These are phyloP conservation scores for Camelina hispida DNA, from an alignment of 345 rosid species.

Conservation along the genomic window DNA sequence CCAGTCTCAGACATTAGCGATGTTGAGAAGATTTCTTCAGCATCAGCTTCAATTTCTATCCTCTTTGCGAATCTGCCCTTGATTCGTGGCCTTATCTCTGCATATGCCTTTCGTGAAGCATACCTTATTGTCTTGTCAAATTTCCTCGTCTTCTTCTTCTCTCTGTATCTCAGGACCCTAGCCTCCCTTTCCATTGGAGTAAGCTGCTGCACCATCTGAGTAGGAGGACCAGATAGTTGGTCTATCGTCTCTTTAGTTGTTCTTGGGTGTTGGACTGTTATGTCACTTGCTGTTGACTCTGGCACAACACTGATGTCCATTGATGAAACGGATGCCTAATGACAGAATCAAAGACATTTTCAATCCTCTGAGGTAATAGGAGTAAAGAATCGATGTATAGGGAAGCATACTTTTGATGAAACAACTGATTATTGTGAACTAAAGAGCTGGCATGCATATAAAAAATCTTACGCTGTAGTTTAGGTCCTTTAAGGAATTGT, in stretches of 20 bases:
- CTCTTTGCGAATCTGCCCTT: slow-evolving; percentile 94
- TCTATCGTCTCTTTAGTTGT: slow-evolving; percentile 65
- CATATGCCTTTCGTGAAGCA: slow-evolving; percentile 97
- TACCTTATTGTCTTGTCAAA: slow-evolving; percentile 96
- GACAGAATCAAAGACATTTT: slow-evolving; percentile 6
- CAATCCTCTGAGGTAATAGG: slow-evolving; percentile 5
- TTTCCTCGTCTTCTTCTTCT: slow-evolving; percentile 87
- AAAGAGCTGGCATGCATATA: background rate
- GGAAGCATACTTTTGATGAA: background rate
- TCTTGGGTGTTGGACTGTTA: slow-evolving; percentile 59
- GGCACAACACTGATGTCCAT: slow-evolving; percentile 74
- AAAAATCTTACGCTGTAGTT: slow-evolving; percentile 58
- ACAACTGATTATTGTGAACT: background rate
- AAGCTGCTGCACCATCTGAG: slow-evolving; percentile 66
- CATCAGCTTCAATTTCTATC: slow-evolving; percentile 61
- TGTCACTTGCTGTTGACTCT: slow-evolving; percentile 68
- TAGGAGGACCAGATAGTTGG: slow-evolving; percentile 57
- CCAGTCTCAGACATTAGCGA: slow-evolving; percentile 55
- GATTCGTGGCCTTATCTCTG: slow-evolving; percentile 90
- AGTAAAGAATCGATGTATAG: background rate
- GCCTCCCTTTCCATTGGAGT: slow-evolving; percentile 89
- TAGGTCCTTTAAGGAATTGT: slow-evolving; percentile 51
- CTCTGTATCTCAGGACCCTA: slow-evolving; percentile 89
- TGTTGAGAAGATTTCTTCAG: slow-evolving; percentile 68
- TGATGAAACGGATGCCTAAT: slow-evolving; percentile 73